Evolutionary conservation across 2,329 filamentous ascomycete species (phyloP).

Genomic region (Diaporthe sp.): DNA sequence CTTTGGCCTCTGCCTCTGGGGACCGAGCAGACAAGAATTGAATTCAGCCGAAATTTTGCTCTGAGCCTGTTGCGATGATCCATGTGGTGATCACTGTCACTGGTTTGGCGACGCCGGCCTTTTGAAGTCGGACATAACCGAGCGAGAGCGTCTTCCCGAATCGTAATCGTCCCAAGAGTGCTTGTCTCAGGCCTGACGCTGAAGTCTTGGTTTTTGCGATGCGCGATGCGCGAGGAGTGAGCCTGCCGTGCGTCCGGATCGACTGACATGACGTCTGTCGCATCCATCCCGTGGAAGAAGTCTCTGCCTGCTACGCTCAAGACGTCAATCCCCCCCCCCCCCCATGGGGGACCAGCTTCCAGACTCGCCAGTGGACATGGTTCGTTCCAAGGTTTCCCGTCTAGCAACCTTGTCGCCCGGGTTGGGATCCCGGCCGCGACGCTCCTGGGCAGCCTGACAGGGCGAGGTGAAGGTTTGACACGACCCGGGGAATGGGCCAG

Average conservation of each 20-base stretch:
- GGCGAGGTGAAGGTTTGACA: constrained; percentile 15
- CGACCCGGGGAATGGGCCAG: constrained; percentile 10
- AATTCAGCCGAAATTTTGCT: constrained; percentile 10
- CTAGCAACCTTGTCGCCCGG: neutral
- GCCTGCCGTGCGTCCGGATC: constrained; percentile 7
- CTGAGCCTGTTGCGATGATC: constrained; percentile 21
- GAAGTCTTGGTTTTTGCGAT: constrained; percentile 20
- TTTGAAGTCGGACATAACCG: constrained; percentile 27
- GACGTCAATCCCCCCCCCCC: neutral
- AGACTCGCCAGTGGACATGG: neutral
- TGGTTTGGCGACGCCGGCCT: neutral
- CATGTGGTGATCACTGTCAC: constrained; percentile 22
- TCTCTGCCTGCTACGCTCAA: neutral
- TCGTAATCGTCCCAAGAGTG: constrained; percentile 24
- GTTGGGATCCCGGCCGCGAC: constrained; percentile 5
- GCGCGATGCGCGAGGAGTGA: constrained; percentile 11
- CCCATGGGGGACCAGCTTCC: neutral
- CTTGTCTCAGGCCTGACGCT: constrained; percentile 28
- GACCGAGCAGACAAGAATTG: constrained; percentile 5
- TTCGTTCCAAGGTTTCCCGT: constrained; percentile 1
- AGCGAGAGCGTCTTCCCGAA: constrained; percentile 13
- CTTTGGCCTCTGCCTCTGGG: neutral
- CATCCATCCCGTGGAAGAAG: neutral
- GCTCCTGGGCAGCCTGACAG: constrained; percentile 13
- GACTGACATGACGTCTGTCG: constrained; percentile 15